Evolutionary conservation across 106 monocot genomes (phyloP).

Genomic region (Alisma plantagoaquatica): DNA sequence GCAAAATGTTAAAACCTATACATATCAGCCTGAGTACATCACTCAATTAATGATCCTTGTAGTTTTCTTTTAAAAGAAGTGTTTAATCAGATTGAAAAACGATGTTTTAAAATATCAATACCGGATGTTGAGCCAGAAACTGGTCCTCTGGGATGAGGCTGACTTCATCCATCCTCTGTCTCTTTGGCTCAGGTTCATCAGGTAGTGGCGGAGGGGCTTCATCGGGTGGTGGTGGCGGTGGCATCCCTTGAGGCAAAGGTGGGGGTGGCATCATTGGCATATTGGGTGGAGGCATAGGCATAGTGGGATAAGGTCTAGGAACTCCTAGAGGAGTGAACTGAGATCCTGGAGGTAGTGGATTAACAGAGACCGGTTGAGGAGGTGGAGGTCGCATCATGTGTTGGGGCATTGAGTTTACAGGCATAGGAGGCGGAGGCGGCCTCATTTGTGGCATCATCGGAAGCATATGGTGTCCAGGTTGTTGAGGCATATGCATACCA

Average conservation of each 20-base stretch:
- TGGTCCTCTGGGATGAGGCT: constrained; percentile 82
- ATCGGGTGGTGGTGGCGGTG: constrained; percentile 86
- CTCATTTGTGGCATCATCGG: constrained; percentile 31
- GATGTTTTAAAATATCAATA: no score
- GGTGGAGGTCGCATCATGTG: constrained; percentile 28
- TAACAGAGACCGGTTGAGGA: constrained; percentile 32
- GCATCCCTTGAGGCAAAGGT: constrained; percentile 50
- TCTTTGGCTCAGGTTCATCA: constrained; percentile 98
- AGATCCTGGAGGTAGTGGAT: constrained; percentile 74
- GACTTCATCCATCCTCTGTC: constrained; percentile 68
- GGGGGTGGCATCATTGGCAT: constrained; percentile 47
- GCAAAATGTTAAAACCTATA: no score
- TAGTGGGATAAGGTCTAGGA: constrained; percentile 31
- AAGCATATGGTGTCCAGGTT: constrained; percentile 28
- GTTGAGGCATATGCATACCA: constrained; percentile 16
- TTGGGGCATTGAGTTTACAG: constrained; percentile 26
- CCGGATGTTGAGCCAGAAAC: constrained; percentile 90
- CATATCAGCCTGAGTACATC: no score
- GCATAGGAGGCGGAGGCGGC: constrained; percentile 37
- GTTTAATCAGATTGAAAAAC: no score
- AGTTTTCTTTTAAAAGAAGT: no score
- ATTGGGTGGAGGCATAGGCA: constrained; percentile 36
- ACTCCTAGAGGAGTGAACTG: constrained; percentile 38
- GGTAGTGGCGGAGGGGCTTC: constrained; percentile 89
- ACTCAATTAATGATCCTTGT: no score